Evolutionary conservation across 768 basidiomycete genomes (phyloP).

Genomic region (Gyrodon lividus): DNA sequence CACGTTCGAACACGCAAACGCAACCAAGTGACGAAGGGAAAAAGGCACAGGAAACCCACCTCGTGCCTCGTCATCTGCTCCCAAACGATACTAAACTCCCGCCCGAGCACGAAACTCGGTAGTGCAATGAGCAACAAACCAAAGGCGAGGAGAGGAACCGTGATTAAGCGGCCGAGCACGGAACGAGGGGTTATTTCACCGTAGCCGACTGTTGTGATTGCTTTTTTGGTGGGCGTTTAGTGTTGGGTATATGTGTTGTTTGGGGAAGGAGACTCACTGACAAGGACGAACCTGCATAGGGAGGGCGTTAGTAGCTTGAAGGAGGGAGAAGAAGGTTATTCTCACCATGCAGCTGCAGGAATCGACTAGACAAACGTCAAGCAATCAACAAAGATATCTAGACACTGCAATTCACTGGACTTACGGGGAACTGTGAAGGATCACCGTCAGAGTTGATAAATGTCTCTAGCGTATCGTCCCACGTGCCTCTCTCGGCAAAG

Average conservation of each 20-base stretch:
- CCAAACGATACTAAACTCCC: slow-evolving; percentile 91
- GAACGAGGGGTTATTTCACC: slow-evolving; percentile 91
- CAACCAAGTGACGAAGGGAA: not conserved
- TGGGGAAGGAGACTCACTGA: slow-evolving; percentile 53
- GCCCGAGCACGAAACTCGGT: slow-evolving; percentile 87
- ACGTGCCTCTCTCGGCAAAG: slow-evolving; percentile 87
- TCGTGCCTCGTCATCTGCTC: slow-evolving; percentile 66
- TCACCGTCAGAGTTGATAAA: slow-evolving; percentile 88
- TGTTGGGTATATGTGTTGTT: not conserved
- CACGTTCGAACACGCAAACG: not conserved
- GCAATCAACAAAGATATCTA: not conserved
- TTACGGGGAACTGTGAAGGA: slow-evolving; percentile 72
- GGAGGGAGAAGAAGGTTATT: slow-evolving; percentile 18
- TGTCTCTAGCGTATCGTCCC: slow-evolving; percentile 76
- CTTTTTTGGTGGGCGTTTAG: slow-evolving; percentile 33
- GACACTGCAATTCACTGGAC: slow-evolving; percentile 15
- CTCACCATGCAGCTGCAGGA: slow-evolving; percentile 76
- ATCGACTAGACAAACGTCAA: slow-evolving; percentile 46
- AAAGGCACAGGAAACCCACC: slow-evolving; percentile 31
- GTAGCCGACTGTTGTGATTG: slow-evolving; percentile 88
- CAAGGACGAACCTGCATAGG: slow-evolving; percentile 61
- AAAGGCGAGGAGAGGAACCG: slow-evolving; percentile 82
- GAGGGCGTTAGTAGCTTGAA: not conserved
- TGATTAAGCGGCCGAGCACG: slow-evolving; percentile 82
- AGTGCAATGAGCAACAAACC: slow-evolving; percentile 87